phyloP scores from a whole-genome alignment of 495 filamentous ascomycete species.

The Aspergillus kassunensis region DNA sequence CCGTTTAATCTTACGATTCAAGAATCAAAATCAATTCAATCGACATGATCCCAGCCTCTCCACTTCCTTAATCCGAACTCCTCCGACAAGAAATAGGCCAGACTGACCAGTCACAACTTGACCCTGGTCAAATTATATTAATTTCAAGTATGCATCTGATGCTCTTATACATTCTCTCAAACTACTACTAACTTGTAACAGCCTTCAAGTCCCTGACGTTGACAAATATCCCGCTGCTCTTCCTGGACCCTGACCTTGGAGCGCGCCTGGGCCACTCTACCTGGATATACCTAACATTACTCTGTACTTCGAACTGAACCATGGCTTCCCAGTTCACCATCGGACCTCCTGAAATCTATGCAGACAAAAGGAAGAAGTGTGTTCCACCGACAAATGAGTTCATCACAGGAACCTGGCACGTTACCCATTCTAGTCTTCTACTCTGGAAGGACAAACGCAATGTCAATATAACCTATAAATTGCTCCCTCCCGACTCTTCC shows the following conservation, averaged over 20 bases:
- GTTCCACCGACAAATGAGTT: constrained; percentile 52
- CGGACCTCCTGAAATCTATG: constrained; percentile 15
- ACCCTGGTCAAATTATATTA: no score
- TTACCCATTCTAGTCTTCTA: constrained; percentile 63
- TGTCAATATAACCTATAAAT: constrained; percentile 67
- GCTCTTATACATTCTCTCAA: no score
- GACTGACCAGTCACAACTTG: neutral
- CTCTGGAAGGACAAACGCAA: constrained; percentile 68
- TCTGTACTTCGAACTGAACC: no score
- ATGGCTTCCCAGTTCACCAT: constrained; percentile 16
- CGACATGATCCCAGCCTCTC: constrained; percentile 1
- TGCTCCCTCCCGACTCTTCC: constrained; percentile 30
- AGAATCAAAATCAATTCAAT: constrained; percentile 4
- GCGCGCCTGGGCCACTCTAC: no score
- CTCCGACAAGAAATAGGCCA: constrained; percentile 5
- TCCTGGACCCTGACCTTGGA: no score
- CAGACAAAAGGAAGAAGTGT: constrained; percentile 25
- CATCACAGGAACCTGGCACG: constrained; percentile 66
- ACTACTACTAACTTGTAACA: no score
- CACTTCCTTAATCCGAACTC: constrained; percentile 8
- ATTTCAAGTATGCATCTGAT: no score
- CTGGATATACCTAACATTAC: no score
- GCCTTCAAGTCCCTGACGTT: no score
- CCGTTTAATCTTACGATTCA: no score
- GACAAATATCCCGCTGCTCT: no score